Conservation (phyloP, 228 moss, liverwort and hornwort genomes). For the Sphagnum magellanicum region DNA sequence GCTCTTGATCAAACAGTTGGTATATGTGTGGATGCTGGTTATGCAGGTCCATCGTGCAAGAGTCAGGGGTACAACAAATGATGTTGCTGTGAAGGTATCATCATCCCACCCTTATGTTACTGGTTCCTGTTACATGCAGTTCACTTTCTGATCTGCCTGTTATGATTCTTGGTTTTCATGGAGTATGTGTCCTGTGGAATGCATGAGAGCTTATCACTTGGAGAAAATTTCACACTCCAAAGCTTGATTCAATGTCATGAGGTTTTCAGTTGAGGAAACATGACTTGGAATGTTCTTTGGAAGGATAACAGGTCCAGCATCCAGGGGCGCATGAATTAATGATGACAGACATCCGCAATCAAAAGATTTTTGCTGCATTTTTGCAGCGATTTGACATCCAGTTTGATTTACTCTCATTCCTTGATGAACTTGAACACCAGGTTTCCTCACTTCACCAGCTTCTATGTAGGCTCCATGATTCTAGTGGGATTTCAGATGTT, state of each 20-base stretch:
- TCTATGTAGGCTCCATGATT: background rate
- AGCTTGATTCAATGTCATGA: too few species aligned
- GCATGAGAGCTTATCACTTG: too few species aligned
- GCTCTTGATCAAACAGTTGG: too few species aligned
- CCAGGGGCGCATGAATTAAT: slow-evolving; percentile 96
- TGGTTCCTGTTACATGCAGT: too few species aligned
- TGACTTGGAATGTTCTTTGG: too few species aligned
- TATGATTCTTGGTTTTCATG: too few species aligned
- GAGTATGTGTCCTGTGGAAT: too few species aligned
- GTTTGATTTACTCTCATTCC: slow-evolving; percentile 71
- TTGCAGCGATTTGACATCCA: slow-evolving; percentile 73
- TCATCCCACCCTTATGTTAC: background rate
- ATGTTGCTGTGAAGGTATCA: slow-evolving; percentile 93
- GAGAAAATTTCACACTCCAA: too few species aligned
- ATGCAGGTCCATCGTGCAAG: slow-evolving; percentile 89
- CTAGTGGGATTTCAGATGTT: background rate
- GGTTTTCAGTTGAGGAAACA: too few species aligned
- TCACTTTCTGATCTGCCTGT: too few species aligned
- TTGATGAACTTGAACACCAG: slow-evolving; percentile 93
- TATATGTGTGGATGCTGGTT: too few species aligned
- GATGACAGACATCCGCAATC: slow-evolving; percentile 98
- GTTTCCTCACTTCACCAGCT: slow-evolving; percentile 14
- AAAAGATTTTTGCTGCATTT: slow-evolving; percentile 72
- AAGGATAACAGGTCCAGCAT: slow-evolving; percentile 66
- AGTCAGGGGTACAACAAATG: slow-evolving; percentile 46